A percentile compares a stretch with the other conserved stretches of the same genome.
Conservation (phyloP, 345 rosid species). For the Camelina sativa region DNA sequence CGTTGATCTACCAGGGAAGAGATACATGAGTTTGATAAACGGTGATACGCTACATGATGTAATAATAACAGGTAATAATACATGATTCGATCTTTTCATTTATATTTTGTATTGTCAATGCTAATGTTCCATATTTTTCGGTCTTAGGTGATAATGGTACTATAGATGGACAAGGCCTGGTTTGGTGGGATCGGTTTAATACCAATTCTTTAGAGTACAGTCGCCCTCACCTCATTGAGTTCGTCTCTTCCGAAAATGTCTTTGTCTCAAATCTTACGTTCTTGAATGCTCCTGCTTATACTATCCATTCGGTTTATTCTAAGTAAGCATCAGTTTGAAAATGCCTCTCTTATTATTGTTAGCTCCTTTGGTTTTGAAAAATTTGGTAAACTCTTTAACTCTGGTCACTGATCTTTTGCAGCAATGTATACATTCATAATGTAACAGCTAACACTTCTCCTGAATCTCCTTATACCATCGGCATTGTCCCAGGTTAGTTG, state of each 20-base stretch:
- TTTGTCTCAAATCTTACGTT: constrained; percentile 60
- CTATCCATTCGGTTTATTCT: constrained; percentile 67
- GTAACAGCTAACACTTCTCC: constrained; percentile 52
- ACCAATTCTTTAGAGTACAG: constrained; percentile 47
- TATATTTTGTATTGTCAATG: not conserved
- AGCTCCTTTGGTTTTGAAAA: not conserved
- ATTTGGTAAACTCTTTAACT: not conserved
- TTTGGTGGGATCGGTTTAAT: constrained; percentile 71
- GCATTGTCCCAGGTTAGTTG: constrained; percentile 59
- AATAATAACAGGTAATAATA: constrained; percentile 52
- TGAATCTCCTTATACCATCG: constrained; percentile 54
- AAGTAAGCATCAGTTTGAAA: constrained; percentile 45
- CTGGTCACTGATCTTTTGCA: constrained; percentile 23
- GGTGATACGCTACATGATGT: constrained; percentile 51
- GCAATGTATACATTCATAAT: constrained; percentile 49
- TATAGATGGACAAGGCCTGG: constrained; percentile 64
- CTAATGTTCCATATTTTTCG: constrained; percentile 4
- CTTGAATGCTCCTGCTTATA: constrained; percentile 64
- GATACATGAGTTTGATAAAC: constrained; percentile 55
- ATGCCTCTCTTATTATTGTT: not conserved
- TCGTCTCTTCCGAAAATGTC: constrained; percentile 50
- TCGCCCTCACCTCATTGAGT: constrained; percentile 62
- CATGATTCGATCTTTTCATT: constrained; percentile 17
- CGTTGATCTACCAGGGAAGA: constrained; percentile 50
- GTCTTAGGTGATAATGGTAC: constrained; percentile 64